Base-by-base conservation (phyloP, 2,329 filamentous ascomycete genomes). In the Moelleriella libera region DNA sequence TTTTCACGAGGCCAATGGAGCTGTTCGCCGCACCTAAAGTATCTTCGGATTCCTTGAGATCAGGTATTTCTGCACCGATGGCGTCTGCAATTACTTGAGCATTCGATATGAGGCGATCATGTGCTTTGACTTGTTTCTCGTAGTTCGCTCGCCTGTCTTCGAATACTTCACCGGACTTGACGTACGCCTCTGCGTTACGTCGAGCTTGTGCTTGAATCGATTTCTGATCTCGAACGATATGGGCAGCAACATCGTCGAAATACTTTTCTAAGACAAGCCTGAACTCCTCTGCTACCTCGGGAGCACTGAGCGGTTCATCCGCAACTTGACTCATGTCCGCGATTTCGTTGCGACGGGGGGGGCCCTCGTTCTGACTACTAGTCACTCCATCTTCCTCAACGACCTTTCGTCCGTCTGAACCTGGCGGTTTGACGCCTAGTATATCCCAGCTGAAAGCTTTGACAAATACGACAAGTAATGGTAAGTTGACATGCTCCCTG, bases 391-490 rank as follows among this genome's bases (percentile, higher is more conserved):
- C 88, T 47, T 88, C 87, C 51, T 88, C 85, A 9, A 90, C 81
- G 9, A 77, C 81, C 66, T 88, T 95, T 49, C 89, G 81, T n/a
- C 85, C 81, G 51, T 94, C 88, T 6, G 81, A 75, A 43, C 78
- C 78, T 10, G 77, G 68, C 31, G 80, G 68, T 57, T 82, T 88
- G 30, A 89, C 79, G 2, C 92, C 92, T 11, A 98, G 68, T 37
- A 97, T 78, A 66, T 98, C 94, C 89, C 90, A 98, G 52, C 85
- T 83, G 58, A 97, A 98, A 14, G 86, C 83, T 68, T 96, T 98
- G 54, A 95, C 89, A 59, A 98, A 98, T 11, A 94, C 76, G 46
- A 97, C 92, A 5, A 96, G 83, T 43, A 98, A 70, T 1, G 92
- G 88, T 42, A 98, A 68, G 59, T 97, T 98, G 48, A 80, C 72